Evolutionary conservation across 306 rosid species (phyloP).

Genomic region (Dalbergia cochinchinensis): DNA sequence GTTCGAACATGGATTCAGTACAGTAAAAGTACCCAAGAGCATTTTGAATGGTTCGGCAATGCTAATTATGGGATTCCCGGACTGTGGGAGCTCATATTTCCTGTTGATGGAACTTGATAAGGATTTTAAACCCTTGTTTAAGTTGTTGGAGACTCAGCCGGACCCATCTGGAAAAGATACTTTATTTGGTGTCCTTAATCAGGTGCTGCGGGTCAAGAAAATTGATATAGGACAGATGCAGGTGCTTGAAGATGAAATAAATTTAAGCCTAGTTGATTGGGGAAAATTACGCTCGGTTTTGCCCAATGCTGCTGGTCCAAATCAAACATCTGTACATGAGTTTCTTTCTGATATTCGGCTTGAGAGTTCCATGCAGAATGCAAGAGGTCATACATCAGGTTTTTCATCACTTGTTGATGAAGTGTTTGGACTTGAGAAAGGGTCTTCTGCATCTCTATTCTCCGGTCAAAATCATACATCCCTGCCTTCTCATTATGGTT

Average conservation of each 20-base stretch:
- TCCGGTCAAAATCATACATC: conserved; percentile 64
- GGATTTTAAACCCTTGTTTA: conserved; percentile 88
- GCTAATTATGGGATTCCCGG: conserved; percentile 96
- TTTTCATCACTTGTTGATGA: conserved; percentile 95
- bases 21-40: conserved; percentile 80
- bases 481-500: conserved; percentile 70
- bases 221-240: conserved; percentile 86
- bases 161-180: conserved; percentile 69
- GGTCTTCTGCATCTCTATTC: conserved; percentile 62
- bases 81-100: conserved; percentile 85
- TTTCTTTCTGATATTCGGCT: conserved; percentile 64
- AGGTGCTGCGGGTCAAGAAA: conserved; percentile 73
- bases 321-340: conserved; percentile 66
- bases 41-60: conserved; percentile 71
- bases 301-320: conserved; percentile 59
- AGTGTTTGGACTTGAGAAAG: conserved; percentile 89
- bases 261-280: conserved; percentile 81
- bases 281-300: conserved; percentile 64
- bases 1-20: conserved; percentile 77
- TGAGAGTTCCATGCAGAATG: conserved; percentile 66
- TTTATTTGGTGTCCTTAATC: conserved; percentile 64
- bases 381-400: conserved; percentile 76
- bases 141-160: conserved; percentile 83
- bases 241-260: conserved; percentile 92
- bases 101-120: conserved; percentile 92